Conservation (phyloP, 768 basidiomycete species). For the Austroboletus festivus region DNA sequence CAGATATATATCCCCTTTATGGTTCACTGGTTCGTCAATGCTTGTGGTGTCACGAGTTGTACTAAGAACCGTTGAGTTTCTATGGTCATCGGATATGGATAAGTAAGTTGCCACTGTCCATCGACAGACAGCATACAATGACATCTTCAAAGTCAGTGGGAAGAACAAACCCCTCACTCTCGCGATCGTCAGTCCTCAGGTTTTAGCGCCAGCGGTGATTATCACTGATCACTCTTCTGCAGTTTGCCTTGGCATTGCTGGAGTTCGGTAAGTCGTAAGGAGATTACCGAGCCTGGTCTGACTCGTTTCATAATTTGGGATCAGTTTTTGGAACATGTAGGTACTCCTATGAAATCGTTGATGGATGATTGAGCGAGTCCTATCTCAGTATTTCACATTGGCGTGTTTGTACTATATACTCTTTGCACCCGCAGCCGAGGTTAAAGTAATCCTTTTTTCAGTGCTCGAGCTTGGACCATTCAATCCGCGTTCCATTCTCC, state of each 20-base stretch:
- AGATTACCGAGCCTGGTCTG: neutral
- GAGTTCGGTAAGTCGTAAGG: conserved; percentile 3
- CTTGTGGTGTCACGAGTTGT: too few relatives aligned
- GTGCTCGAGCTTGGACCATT: conserved; percentile 2
- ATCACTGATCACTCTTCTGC: neutral
- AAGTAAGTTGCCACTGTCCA: conserved; percentile 2
- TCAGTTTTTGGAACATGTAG: conserved; percentile 10
- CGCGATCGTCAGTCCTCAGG: conserved; percentile 5
- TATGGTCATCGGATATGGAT: conserved; percentile 16
- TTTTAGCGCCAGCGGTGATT: neutral
- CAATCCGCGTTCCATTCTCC: neutral
- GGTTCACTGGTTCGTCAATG: conserved; percentile 9
- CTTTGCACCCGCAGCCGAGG: neutral
- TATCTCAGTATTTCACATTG: neutral
- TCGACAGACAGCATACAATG: neutral
- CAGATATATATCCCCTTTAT: neutral
- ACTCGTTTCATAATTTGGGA: neutral
- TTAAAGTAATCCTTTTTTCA: neutral
- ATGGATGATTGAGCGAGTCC: neutral
- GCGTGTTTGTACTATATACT: conserved; percentile 1
- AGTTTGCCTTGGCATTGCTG: neutral
- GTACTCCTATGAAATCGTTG: neutral
- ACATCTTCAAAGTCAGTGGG: conserved; percentile 10
- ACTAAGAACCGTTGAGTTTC: neutral
- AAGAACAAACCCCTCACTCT: conserved; percentile 13